Evolutionary conservation across 495 filamentous ascomycete genomes (phyloP), one percentile per base, ranked within the genome.

Genomic region (Penicillium riverlandense): DNA sequence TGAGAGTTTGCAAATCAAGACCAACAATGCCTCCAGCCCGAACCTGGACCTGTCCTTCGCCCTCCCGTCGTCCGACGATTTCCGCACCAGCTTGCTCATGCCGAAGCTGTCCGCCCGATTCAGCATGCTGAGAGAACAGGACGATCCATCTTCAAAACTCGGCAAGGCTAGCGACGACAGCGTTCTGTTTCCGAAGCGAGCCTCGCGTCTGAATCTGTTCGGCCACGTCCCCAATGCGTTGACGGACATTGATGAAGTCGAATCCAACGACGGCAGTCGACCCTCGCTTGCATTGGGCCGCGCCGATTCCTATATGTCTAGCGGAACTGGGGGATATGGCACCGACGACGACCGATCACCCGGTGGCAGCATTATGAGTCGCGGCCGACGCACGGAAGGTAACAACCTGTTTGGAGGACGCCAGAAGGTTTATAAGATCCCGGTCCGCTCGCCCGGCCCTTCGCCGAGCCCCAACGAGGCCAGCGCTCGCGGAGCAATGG

Each of bases 61-160:
- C 5, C 69, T 99, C 6, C 92, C 92, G 3, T 75, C 90, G 0
- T 78, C 70, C 12, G 90, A 97, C 59, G 79, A 96, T 63, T 97
- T 99, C 53, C 84, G 92, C n/a, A 99, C 92, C 6, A 97, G 94
- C 69, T 63, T 97, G 37, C 65, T 99, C 16, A 95, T 99, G 92
- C 86, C 89, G 6, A 92, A 90, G 38, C 72, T 99, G 4, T 95
- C 91, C 0, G 88, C 92, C 12, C 79, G 92, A 3, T 99, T 99
- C 61, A 96, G 91, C 49, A 97, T 99, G 86, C 63, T 99, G 12
- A 70, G 88, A 53, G 90, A 95, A 61, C 90, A 95, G 58, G 90
- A 95, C 54, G 90, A 96, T 53, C 90, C 90, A 4, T 80, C 70
- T 38, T 88, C 87, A 0, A 85, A 84, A 58, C 73, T 96, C 29